phyloP scores from a whole-genome alignment of 306 rosid species.

The Echinosophora koreensis region DNA sequence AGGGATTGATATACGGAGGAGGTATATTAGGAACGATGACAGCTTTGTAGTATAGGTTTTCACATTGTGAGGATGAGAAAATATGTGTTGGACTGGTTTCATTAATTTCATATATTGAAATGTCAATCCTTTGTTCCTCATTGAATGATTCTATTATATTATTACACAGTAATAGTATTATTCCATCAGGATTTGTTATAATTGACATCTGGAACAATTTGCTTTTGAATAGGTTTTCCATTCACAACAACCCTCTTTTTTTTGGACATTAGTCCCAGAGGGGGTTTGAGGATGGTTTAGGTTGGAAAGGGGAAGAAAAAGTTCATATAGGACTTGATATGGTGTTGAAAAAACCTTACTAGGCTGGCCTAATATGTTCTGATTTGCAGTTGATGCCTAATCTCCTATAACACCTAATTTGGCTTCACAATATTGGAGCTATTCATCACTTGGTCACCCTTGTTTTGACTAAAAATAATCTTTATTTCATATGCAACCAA shows the following conservation, averaged over 20 bases:
- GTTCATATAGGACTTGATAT: not conserved
- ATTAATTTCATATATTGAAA: not conserved
- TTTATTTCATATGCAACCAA: conserved; percentile 23
- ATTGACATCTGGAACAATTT: not conserved
- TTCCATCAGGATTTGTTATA: not conserved
- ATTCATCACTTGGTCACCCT: conserved; percentile 7
- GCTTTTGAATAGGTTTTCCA: conserved; percentile 19
- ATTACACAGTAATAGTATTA: too few relatives aligned
- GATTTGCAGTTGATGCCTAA: conserved; percentile 28
- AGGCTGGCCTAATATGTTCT: not conserved
- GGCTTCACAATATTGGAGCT: not conserved
- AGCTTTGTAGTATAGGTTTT: conserved; percentile 7
- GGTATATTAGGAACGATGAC: not conserved
- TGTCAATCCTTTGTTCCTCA: conserved; percentile 20
- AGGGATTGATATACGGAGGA: not conserved
- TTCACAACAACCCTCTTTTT: not conserved
- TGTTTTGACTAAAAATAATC: conserved; percentile 5
- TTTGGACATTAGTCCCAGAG: not conserved
- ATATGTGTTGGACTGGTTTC: not conserved
- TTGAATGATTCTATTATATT: not conserved
- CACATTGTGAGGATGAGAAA: conserved; percentile 14
- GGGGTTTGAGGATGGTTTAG: not conserved
- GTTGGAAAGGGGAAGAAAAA: conserved; percentile 22
- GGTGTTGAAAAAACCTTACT: conserved; percentile 8
- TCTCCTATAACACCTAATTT: conserved; percentile 17